Conservation (phyloP, 352 stramenopile species). For the Pythium monospermum region DNA sequence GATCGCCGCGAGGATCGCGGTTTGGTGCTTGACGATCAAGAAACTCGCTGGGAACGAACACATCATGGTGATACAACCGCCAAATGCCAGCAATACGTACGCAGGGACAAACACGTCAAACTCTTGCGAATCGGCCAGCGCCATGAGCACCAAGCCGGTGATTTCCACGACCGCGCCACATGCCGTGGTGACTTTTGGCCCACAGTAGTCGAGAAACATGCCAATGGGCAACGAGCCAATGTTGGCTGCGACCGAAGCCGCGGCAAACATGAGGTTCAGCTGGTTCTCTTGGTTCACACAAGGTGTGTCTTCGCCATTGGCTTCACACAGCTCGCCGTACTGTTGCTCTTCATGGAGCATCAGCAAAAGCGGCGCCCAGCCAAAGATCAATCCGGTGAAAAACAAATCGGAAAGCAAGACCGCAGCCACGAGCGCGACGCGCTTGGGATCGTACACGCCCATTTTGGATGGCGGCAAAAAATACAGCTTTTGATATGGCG, state of each 20-base stretch:
- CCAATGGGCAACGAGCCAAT: slow-evolving; percentile 69
- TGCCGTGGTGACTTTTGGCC: slow-evolving; percentile 40
- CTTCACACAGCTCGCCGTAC: slow-evolving; percentile 66
- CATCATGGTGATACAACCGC: slow-evolving; percentile 47
- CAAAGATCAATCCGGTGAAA: slow-evolving; percentile 85
- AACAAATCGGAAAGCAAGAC: slow-evolving; percentile 77
- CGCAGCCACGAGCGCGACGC: slow-evolving; percentile 53
- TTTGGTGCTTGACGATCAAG: slow-evolving; percentile 34
- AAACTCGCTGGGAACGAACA: slow-evolving; percentile 40
- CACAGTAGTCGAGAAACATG: slow-evolving; percentile 68
- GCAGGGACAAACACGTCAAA: slow-evolving; percentile 46
- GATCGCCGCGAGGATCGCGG: slow-evolving; percentile 39
- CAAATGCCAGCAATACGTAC: slow-evolving; percentile 35
- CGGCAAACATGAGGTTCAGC: slow-evolving; percentile 86
- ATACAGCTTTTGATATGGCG: too few species aligned
- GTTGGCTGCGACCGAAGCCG: slow-evolving; percentile 78
- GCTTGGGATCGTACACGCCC: slow-evolving; percentile 9
- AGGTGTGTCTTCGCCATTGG: slow-evolving; percentile 21
- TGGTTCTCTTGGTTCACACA: slow-evolving; percentile 76
- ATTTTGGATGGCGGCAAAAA: too few species aligned
- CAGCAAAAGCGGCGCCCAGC: slow-evolving; percentile 81
- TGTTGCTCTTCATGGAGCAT: slow-evolving; percentile 79
- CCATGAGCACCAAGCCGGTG: slow-evolving; percentile 59
- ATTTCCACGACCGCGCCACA: slow-evolving; percentile 63
- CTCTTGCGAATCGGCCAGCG: slow-evolving; percentile 51